These are phyloP conservation scores for Cubamyces lactineus DNA, from an alignment of 768 basidiomycete species.

Conservation along the genomic window DNA sequence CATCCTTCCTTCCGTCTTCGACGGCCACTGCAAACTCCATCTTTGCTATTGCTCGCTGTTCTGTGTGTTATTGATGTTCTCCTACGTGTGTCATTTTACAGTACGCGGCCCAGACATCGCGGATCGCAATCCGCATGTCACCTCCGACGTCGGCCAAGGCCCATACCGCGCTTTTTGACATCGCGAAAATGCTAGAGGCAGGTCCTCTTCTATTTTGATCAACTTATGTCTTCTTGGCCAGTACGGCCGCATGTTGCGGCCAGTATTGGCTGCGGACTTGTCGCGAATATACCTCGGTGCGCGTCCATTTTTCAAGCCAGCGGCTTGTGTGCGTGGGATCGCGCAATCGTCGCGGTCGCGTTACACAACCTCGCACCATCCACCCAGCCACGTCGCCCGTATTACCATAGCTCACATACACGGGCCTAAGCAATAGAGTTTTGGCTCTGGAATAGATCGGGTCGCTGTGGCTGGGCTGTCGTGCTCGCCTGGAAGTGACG, in stretches of 20 bases:
- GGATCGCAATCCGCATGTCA: background rate
- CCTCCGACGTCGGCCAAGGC: constrained; percentile 2
- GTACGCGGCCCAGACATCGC: background rate
- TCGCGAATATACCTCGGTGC: constrained; percentile 11
- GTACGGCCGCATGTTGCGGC: background rate
- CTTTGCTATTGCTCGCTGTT: constrained; percentile 9
- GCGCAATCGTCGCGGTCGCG: constrained; percentile 22
- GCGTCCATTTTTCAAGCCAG: background rate
- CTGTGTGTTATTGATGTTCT: background rate
- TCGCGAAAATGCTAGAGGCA: background rate
- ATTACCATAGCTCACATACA: background rate
- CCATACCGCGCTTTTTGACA: background rate
- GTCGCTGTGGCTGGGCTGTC: constrained; percentile 3
- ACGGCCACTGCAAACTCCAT: constrained; percentile 4
- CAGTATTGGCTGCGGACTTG: constrained; percentile 4
- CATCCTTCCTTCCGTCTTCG: background rate
- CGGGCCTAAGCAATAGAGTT: constrained; percentile 1
- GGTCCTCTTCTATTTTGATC: background rate
- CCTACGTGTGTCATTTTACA: background rate
- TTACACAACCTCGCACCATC: constrained; percentile 27
- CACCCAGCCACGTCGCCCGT: constrained; percentile 7
- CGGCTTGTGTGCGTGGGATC: constrained; percentile 15
- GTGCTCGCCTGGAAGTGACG: constrained; percentile 8
- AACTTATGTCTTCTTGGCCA: background rate
- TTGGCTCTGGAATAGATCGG: background rate